Conservation (phyloP, 208 protist genomes). For the Trichomonas tenax region DNA sequence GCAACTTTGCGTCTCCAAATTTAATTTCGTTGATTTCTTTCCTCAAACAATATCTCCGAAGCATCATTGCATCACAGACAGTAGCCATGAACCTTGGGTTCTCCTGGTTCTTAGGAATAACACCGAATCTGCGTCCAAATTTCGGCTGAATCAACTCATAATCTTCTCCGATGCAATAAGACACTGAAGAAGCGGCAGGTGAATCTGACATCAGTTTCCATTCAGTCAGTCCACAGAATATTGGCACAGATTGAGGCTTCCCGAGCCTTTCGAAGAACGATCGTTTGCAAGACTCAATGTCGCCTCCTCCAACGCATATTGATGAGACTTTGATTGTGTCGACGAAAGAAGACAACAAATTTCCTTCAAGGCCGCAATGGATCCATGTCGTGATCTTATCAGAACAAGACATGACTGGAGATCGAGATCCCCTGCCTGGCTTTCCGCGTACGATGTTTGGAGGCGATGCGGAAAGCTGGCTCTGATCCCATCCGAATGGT, state of each 20-base stretch:
- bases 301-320: neutral
- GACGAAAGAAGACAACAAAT: neutral
- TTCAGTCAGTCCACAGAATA: neutral
- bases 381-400: neutral
- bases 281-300: neutral
- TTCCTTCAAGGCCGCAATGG: neutral
- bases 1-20: neutral
- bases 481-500: neutral
- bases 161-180: neutral
- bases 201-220: neutral
- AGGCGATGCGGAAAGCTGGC: neutral
- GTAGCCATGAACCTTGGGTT: neutral
- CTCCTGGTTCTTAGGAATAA: neutral
- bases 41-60: neutral
- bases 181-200: neutral
- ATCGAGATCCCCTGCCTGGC: neutral
- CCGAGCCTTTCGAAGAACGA: neutral
- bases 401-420: neutral
- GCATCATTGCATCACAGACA: neutral
- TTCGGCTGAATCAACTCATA: neutral
- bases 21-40: neutral
- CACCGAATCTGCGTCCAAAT: neutral
- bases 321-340: neutral
- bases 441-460: slow-evolving; percentile 4
- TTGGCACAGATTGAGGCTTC: neutral